These are phyloP conservation scores for Arthrobotrys sinensis DNA, from an alignment of 2,329 filamentous ascomycete species.

Conservation along the genomic window DNA sequence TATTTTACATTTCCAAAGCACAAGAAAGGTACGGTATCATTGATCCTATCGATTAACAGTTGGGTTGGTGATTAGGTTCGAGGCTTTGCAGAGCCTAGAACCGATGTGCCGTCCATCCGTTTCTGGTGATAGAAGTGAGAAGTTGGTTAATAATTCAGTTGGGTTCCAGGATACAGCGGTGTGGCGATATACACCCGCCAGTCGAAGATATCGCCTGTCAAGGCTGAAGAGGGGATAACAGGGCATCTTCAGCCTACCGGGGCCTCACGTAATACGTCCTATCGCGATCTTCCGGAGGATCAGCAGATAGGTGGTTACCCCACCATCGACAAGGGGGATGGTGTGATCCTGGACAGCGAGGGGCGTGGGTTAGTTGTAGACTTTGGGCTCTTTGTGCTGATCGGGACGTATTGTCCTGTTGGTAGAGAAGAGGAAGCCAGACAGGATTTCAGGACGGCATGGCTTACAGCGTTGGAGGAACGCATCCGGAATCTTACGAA, in stretches of 20 bases:
- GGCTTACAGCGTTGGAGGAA: constrained; percentile 83
- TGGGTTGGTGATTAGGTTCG: too few relatives aligned
- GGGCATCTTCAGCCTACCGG: constrained; percentile 82
- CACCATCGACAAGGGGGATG: constrained; percentile 79
- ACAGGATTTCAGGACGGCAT: constrained; percentile 85
- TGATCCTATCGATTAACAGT: background rate
- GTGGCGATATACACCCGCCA: constrained; percentile 96
- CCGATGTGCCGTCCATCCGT: background rate
- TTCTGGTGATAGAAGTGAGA: background rate
- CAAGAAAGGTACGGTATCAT: constrained; percentile 80
- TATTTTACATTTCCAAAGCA: constrained; percentile 93
- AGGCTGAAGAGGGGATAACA: constrained; percentile 93
- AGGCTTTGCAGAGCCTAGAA: too few relatives aligned
- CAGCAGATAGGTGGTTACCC: constrained; percentile 93
- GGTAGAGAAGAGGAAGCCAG: constrained; percentile 83
- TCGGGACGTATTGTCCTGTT: constrained; percentile 93
- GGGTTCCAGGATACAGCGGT: constrained; percentile 84
- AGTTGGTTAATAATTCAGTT: constrained; percentile 22
- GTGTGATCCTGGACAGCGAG: constrained; percentile 82
- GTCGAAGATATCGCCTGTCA: constrained; percentile 84
- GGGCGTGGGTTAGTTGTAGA: constrained; percentile 92
- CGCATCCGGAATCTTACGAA: constrained; percentile 86
- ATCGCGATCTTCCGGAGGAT: constrained; percentile 80
- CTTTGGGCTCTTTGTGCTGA: constrained; percentile 92
- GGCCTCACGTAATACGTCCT: constrained; percentile 75